Evolutionary conservation across 371 early-diverging fungal species (phyloP).

Genomic region (Lichtheimia corymbifera): DNA sequence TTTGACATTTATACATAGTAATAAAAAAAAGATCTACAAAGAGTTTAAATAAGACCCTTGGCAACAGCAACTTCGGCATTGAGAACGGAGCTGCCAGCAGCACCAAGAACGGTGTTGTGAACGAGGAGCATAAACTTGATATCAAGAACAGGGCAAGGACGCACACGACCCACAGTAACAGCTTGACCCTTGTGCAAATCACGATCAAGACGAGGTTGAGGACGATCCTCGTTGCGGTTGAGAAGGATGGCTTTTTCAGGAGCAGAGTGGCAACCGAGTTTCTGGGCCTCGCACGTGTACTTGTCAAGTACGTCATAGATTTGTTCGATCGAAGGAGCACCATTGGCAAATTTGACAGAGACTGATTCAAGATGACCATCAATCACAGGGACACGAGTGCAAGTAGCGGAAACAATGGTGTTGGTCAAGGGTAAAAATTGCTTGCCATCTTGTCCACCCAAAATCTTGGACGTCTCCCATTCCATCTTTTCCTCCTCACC

Average conservation of each 20-base stretch:
- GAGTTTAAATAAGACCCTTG: constrained; percentile 64
- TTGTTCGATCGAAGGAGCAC: constrained; percentile 71
- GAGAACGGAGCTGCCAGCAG: constrained; percentile 92
- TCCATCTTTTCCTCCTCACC: constrained; percentile 98
- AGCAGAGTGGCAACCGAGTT: constrained; percentile 75
- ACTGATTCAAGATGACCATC: constrained; percentile 95
- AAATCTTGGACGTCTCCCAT: constrained; percentile 89
- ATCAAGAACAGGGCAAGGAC: constrained; percentile 83
- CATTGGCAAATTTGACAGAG: constrained; percentile 78
- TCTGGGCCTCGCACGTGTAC: constrained; percentile 79
- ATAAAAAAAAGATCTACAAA: too few relatives aligned
- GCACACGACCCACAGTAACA: constrained; percentile 89
- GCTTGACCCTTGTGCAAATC: constrained; percentile 83
- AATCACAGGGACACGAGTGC: constrained; percentile 94
- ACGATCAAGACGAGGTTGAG: constrained; percentile 94
- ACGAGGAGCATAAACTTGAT: constrained; percentile 87
- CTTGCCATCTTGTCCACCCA: constrained; percentile 65
- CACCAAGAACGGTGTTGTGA: constrained; percentile 96
- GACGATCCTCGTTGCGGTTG: constrained; percentile 75
- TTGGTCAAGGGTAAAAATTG: constrained; percentile 50
- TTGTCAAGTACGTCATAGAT: constrained; percentile 67
- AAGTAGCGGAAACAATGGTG: constrained; percentile 86
- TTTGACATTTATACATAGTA: too few relatives aligned
- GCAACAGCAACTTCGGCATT: constrained; percentile 93
- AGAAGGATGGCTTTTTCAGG: constrained; percentile 82